Conservation (phyloP, 441 rosid species). For the Croton laevigatus region DNA sequence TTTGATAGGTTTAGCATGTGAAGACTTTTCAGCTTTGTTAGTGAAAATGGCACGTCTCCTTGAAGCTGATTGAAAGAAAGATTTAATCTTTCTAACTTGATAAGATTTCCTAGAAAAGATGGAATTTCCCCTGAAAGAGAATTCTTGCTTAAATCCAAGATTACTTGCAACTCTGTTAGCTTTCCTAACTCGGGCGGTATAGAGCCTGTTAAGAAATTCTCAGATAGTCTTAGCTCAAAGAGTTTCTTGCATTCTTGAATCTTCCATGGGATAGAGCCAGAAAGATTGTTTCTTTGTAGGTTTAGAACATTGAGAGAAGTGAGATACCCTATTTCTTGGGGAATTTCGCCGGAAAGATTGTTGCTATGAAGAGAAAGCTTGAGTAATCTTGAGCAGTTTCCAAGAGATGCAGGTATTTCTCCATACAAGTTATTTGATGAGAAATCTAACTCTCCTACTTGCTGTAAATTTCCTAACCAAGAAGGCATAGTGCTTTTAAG, state of each 20-base stretch:
- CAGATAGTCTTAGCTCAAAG: slow-evolving; percentile 72
- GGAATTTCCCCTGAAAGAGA: slow-evolving; percentile 61
- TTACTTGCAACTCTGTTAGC: slow-evolving; percentile 78
- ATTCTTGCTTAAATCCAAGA: slow-evolving; percentile 70
- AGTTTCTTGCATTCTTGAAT: slow-evolving; percentile 76
- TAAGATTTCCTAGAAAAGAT: slow-evolving; percentile 52
- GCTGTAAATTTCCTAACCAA: slow-evolving; percentile 68
- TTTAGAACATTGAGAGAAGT: slow-evolving; percentile 69
- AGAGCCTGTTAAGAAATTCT: slow-evolving; percentile 58
- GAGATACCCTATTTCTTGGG: slow-evolving; percentile 65
- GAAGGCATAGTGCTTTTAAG: slow-evolving; percentile 57
- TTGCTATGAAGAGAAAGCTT: slow-evolving; percentile 70
- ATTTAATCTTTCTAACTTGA: slow-evolving; percentile 68
- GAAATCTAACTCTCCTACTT: slow-evolving; percentile 84
- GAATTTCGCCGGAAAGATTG: slow-evolving; percentile 58
- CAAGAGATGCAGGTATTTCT: slow-evolving; percentile 56
- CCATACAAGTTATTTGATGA: slow-evolving; percentile 69
- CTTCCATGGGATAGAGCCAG: slow-evolving; percentile 62
- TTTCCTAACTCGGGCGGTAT: slow-evolving; percentile 71
- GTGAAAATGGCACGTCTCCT: slow-evolving; percentile 61
- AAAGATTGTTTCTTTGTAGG: slow-evolving; percentile 64
- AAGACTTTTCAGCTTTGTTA: slow-evolving; percentile 75
- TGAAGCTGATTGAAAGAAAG: slow-evolving; percentile 65
- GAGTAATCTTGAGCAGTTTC: slow-evolving; percentile 61
- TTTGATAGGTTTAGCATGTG: slow-evolving; percentile 69